Conservation (phyloP, 116 monocot genomes). For the Posidonia oceanica region DNA sequence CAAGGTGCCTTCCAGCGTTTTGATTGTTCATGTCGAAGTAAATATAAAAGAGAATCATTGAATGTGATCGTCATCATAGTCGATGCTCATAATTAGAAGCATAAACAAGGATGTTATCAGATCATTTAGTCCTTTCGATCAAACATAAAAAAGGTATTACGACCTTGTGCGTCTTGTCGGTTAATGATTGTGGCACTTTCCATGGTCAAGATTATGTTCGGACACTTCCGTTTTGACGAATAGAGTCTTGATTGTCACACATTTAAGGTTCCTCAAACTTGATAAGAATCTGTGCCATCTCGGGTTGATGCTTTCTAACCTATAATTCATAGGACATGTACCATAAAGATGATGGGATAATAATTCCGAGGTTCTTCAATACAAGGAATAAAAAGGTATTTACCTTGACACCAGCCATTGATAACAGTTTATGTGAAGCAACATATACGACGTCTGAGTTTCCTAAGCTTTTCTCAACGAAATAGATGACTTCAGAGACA, state of each 20-base stretch:
- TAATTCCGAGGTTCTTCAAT: not conserved
- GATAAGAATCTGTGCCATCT: conserved; percentile 60
- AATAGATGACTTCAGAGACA: conserved; percentile 92
- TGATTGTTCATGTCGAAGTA: no score
- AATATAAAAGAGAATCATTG: no score
- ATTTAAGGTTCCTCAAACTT: conserved; percentile 37
- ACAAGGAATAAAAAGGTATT: not conserved
- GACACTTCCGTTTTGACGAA: not conserved
- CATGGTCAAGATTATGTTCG: no score
- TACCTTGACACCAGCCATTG: conserved; percentile 81
- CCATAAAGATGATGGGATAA: not conserved
- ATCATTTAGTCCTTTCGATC: no score
- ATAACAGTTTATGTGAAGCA: conserved; percentile 75
- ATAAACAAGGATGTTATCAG: no score
- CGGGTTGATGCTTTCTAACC: conserved; percentile 71
- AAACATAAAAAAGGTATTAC: no score
- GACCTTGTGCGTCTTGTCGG: no score
- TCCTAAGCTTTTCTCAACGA: conserved; percentile 64
- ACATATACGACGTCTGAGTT: conserved; percentile 48
- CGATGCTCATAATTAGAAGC: no score
- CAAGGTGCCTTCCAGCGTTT: no score
- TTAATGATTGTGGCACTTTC: no score
- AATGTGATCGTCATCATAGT: no score
- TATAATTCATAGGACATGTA: conserved; percentile 5
- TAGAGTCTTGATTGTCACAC: not conserved